Evolutionary conservation across 1,284 basidiomycete genomes (phyloP).

Genomic region (Singerocomus rubriflavus): DNA sequence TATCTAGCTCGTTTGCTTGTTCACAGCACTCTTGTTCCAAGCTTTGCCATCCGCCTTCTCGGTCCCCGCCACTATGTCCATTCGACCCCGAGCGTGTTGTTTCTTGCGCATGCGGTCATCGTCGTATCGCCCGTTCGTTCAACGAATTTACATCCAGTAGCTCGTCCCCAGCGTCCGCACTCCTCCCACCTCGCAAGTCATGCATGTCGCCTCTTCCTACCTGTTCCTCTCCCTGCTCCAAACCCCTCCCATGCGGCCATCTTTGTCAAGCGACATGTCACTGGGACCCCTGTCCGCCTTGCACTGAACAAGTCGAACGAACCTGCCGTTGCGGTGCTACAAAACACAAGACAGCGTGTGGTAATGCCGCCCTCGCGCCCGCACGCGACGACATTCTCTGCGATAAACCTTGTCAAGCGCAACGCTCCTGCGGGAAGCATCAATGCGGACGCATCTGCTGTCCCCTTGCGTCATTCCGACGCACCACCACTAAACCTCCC

Average conservation of each 20-base stretch:
- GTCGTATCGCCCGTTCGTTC: conserved; percentile 44
- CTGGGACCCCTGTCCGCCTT: conserved; percentile 70
- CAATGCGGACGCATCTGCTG: conserved; percentile 83
- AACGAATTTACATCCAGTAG: conserved; percentile 28
- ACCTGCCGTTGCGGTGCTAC: conserved; percentile 81
- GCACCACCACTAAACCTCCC: conserved; percentile 54
- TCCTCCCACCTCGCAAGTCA: conserved; percentile 46
- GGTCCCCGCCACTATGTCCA: conserved; percentile 62
- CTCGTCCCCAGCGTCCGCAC: not conserved
- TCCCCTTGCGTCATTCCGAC: conserved; percentile 73
- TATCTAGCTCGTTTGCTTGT: conserved; percentile 66
- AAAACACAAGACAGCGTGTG: conserved; percentile 50
- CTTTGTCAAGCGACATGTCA: conserved; percentile 66
- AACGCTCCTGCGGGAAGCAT: conserved; percentile 79
- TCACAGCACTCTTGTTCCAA: conserved; percentile 69
- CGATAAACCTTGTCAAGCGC: conserved; percentile 69
- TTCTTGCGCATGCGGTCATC: conserved; percentile 80
- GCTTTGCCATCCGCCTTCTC: conserved; percentile 70
- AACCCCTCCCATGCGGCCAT: conserved; percentile 61
- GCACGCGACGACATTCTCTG: conserved; percentile 64
- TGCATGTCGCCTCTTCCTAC: conserved; percentile 81
- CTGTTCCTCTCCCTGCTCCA: conserved; percentile 68
- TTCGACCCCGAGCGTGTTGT: conserved; percentile 64
- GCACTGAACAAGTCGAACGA: conserved; percentile 59
- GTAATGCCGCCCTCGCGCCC: conserved; percentile 22